Evolutionary conservation across 2,329 filamentous ascomycete species (phyloP), one percentile per base, ranked within the genome.

Genomic region (Colletotrichum caudatum): DNA sequence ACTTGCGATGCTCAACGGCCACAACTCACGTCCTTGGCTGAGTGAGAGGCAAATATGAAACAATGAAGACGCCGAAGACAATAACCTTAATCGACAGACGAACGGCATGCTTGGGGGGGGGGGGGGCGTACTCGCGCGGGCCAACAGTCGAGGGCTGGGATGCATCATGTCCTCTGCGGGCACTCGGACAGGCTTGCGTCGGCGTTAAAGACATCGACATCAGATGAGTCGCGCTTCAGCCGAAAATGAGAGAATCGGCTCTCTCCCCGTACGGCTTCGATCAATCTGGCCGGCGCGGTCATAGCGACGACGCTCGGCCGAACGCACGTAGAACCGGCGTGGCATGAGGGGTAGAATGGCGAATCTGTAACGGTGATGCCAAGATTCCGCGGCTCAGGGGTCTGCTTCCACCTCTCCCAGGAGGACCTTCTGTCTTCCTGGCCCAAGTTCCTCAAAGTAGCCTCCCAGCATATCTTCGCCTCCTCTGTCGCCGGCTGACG

Each of bases 401-500:
- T n/a, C 16, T 39, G 11, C 2, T n/a, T 12, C n/a, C n/a, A 8
- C 1, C 14, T 8, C 33, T 23, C 3, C n/a, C n/a, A n/a, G 20
- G 3, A 12, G 20, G 54, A n/a, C 35, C 54, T 12, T 39, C 5
- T 18, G 5, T 23, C 14, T 14, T 20, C 4, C 8, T 14, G 11
- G n/a, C 12, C 14, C 9, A 1, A 18, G 16, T 11, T 18, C 12
- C n/a, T 51, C 2, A 51, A 5, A 51, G 33, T 23, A 33, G n/a
- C 33, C 60, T 51, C 14, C 69, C 69, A 1, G 58, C 5, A 35
- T 64, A 64, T 37, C 59, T 59, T 16, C 48, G 48, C n/a, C 35
- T 60, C 14, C 23, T 60, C 53, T 71, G 69, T 54, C 69, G 35
- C 1, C 69, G n/a, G 6, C 35, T 33, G 11, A 67, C 18, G 53